A percentile compares a stretch with the other conserved stretches of the same genome.
phyloP scores from a whole-genome alignment of 805 yeast genomes.

The Kurtzmaniella cleridarum region DNA sequence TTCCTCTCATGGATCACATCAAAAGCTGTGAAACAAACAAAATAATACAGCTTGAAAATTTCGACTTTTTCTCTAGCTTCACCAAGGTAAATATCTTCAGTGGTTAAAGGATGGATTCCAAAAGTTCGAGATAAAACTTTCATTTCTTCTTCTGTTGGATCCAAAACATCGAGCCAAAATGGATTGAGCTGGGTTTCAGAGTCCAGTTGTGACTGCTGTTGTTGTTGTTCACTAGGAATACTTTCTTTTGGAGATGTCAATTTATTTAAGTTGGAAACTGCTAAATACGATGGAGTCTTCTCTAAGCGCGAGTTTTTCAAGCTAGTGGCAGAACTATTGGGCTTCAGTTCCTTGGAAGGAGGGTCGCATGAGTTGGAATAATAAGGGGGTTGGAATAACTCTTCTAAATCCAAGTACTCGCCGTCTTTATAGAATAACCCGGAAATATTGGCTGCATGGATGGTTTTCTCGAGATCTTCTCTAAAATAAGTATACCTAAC shows the following conservation, averaged over 20 bases:
- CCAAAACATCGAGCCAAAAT: constrained; percentile 82
- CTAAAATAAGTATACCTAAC: constrained; percentile 88
- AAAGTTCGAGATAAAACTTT: constrained; percentile 84
- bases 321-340: constrained; percentile 5
- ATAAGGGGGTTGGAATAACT: constrained; percentile 21
- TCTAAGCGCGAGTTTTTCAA: constrained; percentile 1
- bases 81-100: constrained; percentile 90
- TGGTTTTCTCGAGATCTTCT: constrained; percentile 82
- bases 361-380: constrained; percentile 8
- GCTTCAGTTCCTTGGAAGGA: constrained; percentile 7
- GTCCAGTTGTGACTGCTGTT: constrained; percentile 14
- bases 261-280: neutral
- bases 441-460: constrained; percentile 83
- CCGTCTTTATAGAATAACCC: constrained; percentile 47
- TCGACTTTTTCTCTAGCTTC: constrained; percentile 96
- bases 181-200: constrained; percentile 24
- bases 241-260: constrained; percentile 4
- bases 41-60: constrained; percentile 81
- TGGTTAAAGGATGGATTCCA: constrained; percentile 93
- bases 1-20: constrained; percentile 69
- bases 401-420: constrained; percentile 10
- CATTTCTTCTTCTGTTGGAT: constrained; percentile 97
- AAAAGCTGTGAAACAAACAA: constrained; percentile 70
- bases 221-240: neutral
- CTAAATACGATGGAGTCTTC: neutral